Conservation (phyloP, 306 rosid species). For the Malus asiatica region DNA sequence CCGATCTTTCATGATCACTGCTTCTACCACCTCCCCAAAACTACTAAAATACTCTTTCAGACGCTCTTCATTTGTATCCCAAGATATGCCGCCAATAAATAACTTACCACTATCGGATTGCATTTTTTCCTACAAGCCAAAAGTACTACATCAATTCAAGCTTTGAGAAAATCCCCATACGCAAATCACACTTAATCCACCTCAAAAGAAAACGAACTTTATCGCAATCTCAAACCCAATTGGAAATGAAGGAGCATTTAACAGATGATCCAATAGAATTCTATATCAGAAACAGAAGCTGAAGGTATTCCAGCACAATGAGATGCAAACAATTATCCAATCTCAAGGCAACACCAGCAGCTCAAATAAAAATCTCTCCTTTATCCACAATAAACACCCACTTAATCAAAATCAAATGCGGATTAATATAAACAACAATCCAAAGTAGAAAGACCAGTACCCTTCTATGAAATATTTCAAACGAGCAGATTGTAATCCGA, state of each 20-base stretch:
- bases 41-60: slow-evolving; percentile 81
- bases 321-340: slow-evolving; percentile 20
- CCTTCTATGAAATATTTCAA: slow-evolving; percentile 29
- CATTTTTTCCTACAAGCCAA: slow-evolving; percentile 72
- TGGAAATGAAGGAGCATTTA: slow-evolving; percentile 1
- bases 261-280: slow-evolving; percentile 37
- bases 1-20: slow-evolving; percentile 99
- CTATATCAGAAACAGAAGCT: slow-evolving; percentile 10
- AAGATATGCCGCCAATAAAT: slow-evolving; percentile 92
- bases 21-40: slow-evolving; percentile 91
- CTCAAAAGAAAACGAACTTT: background rate
- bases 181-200: slow-evolving; percentile 22
- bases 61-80: slow-evolving; percentile 99
- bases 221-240: slow-evolving; percentile 8
- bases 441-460: slow-evolving; percentile 29
- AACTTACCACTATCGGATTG: slow-evolving; percentile 94
- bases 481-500: slow-evolving; percentile 43
- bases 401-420: slow-evolving; percentile 27
- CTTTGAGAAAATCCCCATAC: slow-evolving; percentile 26
- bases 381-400: slow-evolving; percentile 7
- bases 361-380: slow-evolving; percentile 19
- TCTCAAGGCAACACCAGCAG: slow-evolving; percentile 14
- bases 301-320: slow-evolving; percentile 10
- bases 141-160: slow-evolving; percentile 22
- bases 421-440: slow-evolving; percentile 11